Percentiles rank a stretch among this genome's conserved stretches.
These are phyloP conservation scores for Picea sitchensis DNA, from an alignment of 75 land plant genomes.

Conservation along the genomic window DNA sequence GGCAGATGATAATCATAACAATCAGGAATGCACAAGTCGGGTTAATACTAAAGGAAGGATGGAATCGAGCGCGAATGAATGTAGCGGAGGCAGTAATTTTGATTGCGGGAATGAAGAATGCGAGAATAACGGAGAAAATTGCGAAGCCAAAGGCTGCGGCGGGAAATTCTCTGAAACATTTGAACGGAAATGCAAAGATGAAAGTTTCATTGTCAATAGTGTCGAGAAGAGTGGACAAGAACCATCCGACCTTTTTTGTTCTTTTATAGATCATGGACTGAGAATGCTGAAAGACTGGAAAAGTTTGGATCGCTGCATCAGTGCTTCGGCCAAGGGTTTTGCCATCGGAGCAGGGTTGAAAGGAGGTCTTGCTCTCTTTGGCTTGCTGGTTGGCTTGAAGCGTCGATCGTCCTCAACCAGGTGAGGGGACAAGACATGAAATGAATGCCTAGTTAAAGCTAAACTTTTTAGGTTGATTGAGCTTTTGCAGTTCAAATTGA, in stretches of 20 bases:
- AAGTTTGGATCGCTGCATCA: constrained; percentile 60
- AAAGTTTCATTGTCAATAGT: not conserved
- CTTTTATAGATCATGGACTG: not conserved
- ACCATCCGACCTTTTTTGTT: not conserved
- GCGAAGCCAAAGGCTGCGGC: not conserved
- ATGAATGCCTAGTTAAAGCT: not conserved
- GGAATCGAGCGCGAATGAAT: not conserved
- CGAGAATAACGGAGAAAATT: not conserved
- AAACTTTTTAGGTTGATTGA: not conserved
- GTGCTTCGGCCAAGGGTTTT: constrained; percentile 81
- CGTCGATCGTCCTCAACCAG: constrained; percentile 15
- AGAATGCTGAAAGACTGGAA: constrained; percentile 32
- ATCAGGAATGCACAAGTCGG: not conserved
- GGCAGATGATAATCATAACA: not conserved
- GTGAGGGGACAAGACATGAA: constrained; percentile 11
- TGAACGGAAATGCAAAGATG: not conserved
- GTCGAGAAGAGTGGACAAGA: not conserved
- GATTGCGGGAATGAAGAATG: not conserved
- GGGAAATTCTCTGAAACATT: not conserved
- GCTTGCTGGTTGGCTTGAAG: constrained; percentile 51
- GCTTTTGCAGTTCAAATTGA: not conserved
- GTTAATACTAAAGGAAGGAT: not conserved
- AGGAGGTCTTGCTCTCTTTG: constrained; percentile 77
- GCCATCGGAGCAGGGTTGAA: constrained; percentile 81
- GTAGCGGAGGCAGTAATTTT: not conserved